Conservation (phyloP, 2,329 filamentous ascomycete species). For the Colletotrichum sp. region DNA sequence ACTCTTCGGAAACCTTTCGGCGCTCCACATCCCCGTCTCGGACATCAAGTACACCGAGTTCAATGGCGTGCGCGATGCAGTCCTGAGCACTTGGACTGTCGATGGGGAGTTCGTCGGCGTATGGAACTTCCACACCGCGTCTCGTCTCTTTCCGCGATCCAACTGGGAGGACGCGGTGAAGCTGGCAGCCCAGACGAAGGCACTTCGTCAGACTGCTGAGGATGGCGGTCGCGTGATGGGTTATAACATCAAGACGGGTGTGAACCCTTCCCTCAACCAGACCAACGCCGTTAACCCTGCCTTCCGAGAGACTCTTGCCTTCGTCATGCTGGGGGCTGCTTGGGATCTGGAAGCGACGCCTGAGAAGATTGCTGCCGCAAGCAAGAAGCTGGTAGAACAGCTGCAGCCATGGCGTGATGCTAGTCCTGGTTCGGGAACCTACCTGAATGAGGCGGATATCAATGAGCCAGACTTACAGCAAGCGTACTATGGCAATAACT, state of each 20-base stretch:
- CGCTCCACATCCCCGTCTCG: constrained; percentile 28
- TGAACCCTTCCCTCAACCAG: constrained; percentile 32
- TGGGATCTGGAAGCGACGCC: constrained; percentile 30
- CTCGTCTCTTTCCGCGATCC: constrained; percentile 27
- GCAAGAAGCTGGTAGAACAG: constrained; percentile 30
- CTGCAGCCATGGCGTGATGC: constrained; percentile 26
- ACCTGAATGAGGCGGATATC: constrained; percentile 37
- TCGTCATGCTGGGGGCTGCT: constrained; percentile 30
- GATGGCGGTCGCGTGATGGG: constrained; percentile 4
- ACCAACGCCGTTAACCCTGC: constrained; percentile 40
- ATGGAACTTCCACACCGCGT: constrained; percentile 11
- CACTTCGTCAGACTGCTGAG: constrained; percentile 23
- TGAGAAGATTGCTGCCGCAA: constrained; percentile 26
- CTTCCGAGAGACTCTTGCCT: constrained; percentile 43
- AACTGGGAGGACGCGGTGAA: constrained; percentile 24
- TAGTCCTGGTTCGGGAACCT: constrained; percentile 29
- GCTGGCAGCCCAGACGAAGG: constrained; percentile 23
- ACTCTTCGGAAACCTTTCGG: constrained; percentile 28
- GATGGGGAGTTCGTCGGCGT: constrained; percentile 22
- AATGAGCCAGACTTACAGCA: constrained; percentile 40
- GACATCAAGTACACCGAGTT: constrained; percentile 34
- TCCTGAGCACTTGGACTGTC: constrained; percentile 26
- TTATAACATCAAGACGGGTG: constrained; percentile 24
- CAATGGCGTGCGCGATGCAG: constrained; percentile 24
- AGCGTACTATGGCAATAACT: constrained; percentile 40